These are phyloP conservation scores for Amanita muscaria DNA, from an alignment of 768 basidiomycete genomes.

Conservation along the genomic window DNA sequence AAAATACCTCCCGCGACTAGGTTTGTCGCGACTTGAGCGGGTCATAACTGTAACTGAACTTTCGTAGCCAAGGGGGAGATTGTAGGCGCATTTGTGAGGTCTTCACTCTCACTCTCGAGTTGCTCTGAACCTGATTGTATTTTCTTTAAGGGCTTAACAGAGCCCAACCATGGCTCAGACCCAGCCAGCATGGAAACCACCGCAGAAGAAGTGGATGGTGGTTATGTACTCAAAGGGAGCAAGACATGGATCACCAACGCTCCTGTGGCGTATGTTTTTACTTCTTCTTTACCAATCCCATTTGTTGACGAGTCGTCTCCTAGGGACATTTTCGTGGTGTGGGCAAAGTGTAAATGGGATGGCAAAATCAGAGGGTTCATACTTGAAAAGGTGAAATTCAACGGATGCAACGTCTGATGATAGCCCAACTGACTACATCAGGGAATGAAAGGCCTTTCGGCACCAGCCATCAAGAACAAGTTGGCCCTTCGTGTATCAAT, in stretches of 20 bases:
- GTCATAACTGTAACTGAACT: background rate
- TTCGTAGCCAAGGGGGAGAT: slow-evolving; percentile 70
- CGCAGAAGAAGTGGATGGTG: slow-evolving; percentile 77
- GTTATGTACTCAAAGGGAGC: slow-evolving; percentile 79
- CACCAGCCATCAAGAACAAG: slow-evolving; percentile 90
- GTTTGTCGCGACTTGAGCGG: slow-evolving; percentile 26
- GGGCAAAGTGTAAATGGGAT: slow-evolving; percentile 96
- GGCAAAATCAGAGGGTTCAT: slow-evolving; percentile 83
- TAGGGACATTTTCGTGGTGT: slow-evolving; percentile 85
- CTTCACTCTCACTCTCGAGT: slow-evolving; percentile 1
- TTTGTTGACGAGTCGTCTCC: slow-evolving; percentile 10
- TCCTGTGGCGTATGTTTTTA: slow-evolving; percentile 65
- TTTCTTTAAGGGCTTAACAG: slow-evolving; percentile 70
- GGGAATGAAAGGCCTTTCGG: slow-evolving; percentile 75
- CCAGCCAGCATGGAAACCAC: slow-evolving; percentile 97
- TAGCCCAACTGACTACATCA: slow-evolving; percentile 18
- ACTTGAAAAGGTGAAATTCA: slow-evolving; percentile 53
- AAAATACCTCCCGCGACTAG: slow-evolving; percentile 79
- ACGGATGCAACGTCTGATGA: background rate
- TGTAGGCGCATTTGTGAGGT: slow-evolving; percentile 84
- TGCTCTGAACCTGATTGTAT: slow-evolving; percentile 3
- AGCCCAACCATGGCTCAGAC: slow-evolving; percentile 96
- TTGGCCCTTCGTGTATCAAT: slow-evolving; percentile 79
- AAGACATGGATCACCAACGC: slow-evolving; percentile 99
- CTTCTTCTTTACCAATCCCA: background rate